Conservation (phyloP, 306 rosid genomes). For the Bauhinia variegata region DNA sequence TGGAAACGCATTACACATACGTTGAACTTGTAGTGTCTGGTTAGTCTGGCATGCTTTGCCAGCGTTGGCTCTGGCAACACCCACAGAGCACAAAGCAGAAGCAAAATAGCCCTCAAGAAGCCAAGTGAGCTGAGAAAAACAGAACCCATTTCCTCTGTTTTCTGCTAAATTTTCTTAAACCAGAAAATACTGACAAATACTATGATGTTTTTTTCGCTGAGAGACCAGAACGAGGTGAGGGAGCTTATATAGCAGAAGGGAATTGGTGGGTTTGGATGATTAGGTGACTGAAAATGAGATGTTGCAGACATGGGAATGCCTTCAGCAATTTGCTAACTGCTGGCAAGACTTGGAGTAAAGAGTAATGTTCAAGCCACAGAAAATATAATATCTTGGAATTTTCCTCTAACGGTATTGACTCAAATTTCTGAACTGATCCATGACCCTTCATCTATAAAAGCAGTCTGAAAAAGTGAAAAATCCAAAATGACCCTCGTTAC, state of each 20-base stretch:
- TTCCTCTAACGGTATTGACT: slow-evolving; percentile 24
- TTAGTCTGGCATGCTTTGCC: slow-evolving; percentile 36
- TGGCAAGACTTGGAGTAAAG: slow-evolving; percentile 47
- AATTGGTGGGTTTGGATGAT: slow-evolving; percentile 47
- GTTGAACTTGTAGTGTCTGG: slow-evolving; percentile 48
- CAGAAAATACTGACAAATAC: background rate
- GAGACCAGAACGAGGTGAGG: slow-evolving; percentile 29
- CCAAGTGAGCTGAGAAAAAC: slow-evolving; percentile 6
- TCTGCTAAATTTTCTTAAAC: slow-evolving; percentile 7
- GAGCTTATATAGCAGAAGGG: slow-evolving; percentile 40
- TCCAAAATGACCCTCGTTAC: slow-evolving; percentile 28
- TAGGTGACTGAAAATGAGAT: slow-evolving; percentile 62
- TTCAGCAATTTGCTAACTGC: slow-evolving; percentile 47
- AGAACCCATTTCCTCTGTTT: slow-evolving; percentile 26
- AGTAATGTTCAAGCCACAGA: slow-evolving; percentile 60
- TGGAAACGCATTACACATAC: slow-evolving; percentile 26
- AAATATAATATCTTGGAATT: slow-evolving; percentile 21
- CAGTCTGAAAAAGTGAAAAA: no score
- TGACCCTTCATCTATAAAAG: no score
- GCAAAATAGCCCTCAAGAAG: slow-evolving; percentile 12
- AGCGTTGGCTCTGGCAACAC: slow-evolving; percentile 14
- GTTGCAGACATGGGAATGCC: slow-evolving; percentile 39
- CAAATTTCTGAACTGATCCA: slow-evolving; percentile 29
- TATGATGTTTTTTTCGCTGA: slow-evolving; percentile 47
- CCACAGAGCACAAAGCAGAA: slow-evolving; percentile 30